A percentile compares a stretch with the other conserved stretches of the same genome.
phyloP scores from a whole-genome alignment of 2,329 filamentous ascomycete species.

The Laburnicola sp. region DNA sequence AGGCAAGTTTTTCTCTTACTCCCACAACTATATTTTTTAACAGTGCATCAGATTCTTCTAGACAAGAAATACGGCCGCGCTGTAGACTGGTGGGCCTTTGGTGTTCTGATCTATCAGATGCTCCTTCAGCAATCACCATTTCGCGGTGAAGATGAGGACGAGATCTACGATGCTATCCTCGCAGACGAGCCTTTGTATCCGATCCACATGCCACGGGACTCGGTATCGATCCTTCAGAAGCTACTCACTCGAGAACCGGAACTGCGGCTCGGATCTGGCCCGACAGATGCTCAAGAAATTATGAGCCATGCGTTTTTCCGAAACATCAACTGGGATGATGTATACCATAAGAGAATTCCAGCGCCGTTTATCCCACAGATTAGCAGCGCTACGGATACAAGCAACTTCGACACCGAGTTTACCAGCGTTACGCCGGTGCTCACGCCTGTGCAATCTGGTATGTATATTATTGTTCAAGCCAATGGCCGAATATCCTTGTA shows the following conservation, averaged over 20 bases:
- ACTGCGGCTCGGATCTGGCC: conserved; percentile 86
- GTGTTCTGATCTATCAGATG: no score
- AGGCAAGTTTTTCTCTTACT: conserved; percentile 58
- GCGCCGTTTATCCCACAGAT: conserved; percentile 90
- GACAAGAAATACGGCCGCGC: no score
- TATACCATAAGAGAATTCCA: conserved; percentile 90
- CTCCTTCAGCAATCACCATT: conserved; percentile 97
- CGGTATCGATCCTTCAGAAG: conserved; percentile 96
- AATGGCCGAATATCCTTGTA: conserved; percentile 18
- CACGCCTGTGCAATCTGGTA: conserved; percentile 96
- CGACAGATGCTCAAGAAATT: conserved; percentile 95
- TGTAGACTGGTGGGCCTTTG: no score
- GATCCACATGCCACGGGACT: conserved; percentile 98
- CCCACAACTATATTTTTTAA: no score
- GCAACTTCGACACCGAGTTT: conserved; percentile 98
- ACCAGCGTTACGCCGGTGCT: conserved; percentile 97
- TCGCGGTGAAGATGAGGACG: conserved; percentile 97
- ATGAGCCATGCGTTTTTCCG: conserved; percentile 99
- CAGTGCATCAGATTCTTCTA: no score
- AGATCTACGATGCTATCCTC: conserved; percentile 98
- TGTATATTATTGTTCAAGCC: conserved; percentile 43
- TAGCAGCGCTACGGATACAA: conserved; percentile 93
- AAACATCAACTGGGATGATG: conserved; percentile 98
- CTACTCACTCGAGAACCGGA: conserved; percentile 94
- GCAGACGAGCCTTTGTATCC: conserved; percentile 97